phyloP scores from a whole-genome alignment of 208 protist genomes.

The Blechomonas ayalai region DNA sequence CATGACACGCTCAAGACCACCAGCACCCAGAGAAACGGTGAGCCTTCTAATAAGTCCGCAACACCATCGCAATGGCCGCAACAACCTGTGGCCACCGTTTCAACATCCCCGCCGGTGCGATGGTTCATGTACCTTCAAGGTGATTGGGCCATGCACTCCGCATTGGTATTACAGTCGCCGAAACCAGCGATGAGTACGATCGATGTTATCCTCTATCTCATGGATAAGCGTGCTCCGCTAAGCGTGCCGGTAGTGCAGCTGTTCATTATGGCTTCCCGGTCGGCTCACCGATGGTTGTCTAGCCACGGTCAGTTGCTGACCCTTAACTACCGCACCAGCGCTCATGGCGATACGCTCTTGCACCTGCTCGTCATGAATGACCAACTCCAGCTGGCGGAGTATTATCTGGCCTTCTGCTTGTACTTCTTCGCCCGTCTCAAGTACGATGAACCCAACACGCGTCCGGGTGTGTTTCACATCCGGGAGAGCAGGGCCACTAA shows the following conservation, averaged over 20 bases:
- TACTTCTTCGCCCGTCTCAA: constrained; percentile 48
- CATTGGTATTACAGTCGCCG: constrained; percentile 51
- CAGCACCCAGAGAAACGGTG: too few relatives aligned
- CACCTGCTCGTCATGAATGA: constrained; percentile 77
- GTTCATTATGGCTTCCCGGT: constrained; percentile 41
- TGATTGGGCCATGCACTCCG: constrained; percentile 75
- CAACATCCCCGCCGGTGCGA: not conserved
- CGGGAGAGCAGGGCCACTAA: constrained; percentile 7
- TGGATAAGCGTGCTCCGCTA: constrained; percentile 54
- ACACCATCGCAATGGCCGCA: too few relatives aligned
- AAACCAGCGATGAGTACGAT: constrained; percentile 48
- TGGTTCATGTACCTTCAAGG: constrained; percentile 57
- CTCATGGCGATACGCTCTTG: constrained; percentile 53
- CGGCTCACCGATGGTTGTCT: constrained; percentile 15
- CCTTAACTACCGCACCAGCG: constrained; percentile 31
- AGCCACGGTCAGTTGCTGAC: constrained; percentile 11
- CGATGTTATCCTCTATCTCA: constrained; percentile 49
- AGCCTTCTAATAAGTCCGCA: too few relatives aligned
- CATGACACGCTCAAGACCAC: too few relatives aligned
- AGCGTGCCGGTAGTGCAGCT: constrained; percentile 61
- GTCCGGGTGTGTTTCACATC: constrained; percentile 28
- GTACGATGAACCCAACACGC: constrained; percentile 25
- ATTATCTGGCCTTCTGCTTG: constrained; percentile 58
- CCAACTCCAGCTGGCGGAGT: constrained; percentile 66
- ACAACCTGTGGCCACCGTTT: not conserved